Evolutionary conservation across 805 yeast genomes (phyloP), one percentile per base, ranked within the genome.

Genomic region (Zygoascus flipseniorum): DNA sequence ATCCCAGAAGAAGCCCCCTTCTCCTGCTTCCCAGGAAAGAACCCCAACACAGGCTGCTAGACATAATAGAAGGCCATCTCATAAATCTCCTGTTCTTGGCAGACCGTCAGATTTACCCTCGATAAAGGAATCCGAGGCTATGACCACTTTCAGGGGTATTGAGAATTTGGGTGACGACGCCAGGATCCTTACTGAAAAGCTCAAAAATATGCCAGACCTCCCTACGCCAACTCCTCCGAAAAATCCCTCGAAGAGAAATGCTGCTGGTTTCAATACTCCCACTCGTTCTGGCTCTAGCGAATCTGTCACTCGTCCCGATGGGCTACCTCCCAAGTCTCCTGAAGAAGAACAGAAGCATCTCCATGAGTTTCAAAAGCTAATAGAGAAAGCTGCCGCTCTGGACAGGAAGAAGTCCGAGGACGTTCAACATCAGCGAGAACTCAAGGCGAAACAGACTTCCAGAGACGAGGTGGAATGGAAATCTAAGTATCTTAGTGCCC

Each of bases 241-340:
- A 6, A 13, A 11, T 8, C 4, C 26, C 20, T 23, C 39, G 4
- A 42, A 26, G 11, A 46, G 53, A 28, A 23, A 16, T 11, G 19
- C 39, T 23, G 8, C 8, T 20, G 19, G 37, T 5, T 26, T n/a
- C n/a, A 23, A 42, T n/a, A 44, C n/a, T 31, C 41, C 26, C 11
- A 18, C 43, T 16, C 39, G 20, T 5, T 16, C 35, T 8, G 4
- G 26, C 14, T 16, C 39, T 14, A 37, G 19, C 14, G 20, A 23
- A 3, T 47, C 41, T 20, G 41, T 72, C 23, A 82, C 89, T 0
- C 69, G 92, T 52, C 89, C 86, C 26, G 67, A 75, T 1, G 77
- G 80, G 71, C 67, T 85, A 41, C 90, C 92, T 0, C 87, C 89
- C 45, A 85, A 85, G 63, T 67, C 77, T 26, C 63, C 66, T 16